A percentile compares a stretch with the other conserved stretches of the same genome.
Evolutionary conservation across 2,329 filamentous ascomycete genomes (phyloP).

Genomic region (Xylariales sp.): DNA sequence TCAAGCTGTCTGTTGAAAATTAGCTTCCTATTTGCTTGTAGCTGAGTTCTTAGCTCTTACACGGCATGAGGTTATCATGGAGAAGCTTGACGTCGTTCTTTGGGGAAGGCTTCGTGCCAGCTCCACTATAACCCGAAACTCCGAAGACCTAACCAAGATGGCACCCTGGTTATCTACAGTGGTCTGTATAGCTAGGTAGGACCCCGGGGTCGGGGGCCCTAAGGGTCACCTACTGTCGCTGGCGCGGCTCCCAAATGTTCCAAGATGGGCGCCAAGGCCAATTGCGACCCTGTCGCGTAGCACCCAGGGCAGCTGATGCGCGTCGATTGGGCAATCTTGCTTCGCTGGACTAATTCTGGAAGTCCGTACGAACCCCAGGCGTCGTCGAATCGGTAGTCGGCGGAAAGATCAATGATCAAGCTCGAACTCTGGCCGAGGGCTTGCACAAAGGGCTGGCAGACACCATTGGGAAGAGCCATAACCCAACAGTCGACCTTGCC

Average conservation of each 20-base stretch:
- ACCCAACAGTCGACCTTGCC: conserved; percentile 96
- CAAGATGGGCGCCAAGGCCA: conserved; percentile 86
- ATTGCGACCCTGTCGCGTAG: conserved; percentile 92
- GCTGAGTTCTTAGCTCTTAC: conserved; percentile 9
- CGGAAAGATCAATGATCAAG: conserved; percentile 92
- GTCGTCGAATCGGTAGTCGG: conserved; percentile 90
- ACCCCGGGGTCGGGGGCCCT: too few species aligned
- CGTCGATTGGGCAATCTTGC: conserved; percentile 79
- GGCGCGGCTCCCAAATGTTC: conserved; percentile 71
- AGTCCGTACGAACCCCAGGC: conserved; percentile 86
- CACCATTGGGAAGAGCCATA: conserved; percentile 94
- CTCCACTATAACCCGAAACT: conserved; percentile 93
- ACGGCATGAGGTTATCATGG: conserved; percentile 88
- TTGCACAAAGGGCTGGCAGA: conserved; percentile 93
- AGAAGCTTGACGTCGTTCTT: conserved; percentile 92
- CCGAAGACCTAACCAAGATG: conserved; percentile 70
- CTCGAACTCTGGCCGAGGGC: conserved; percentile 70
- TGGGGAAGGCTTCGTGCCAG: conserved; percentile 90
- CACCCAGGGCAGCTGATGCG: conserved; percentile 94
- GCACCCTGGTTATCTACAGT: too few species aligned
- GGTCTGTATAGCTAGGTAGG: too few species aligned
- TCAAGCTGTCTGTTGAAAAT: conserved; percentile 71
- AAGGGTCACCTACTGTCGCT: too few species aligned
- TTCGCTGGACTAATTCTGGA: conserved; percentile 83
- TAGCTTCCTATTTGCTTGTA: conserved; percentile 1